These are phyloP conservation scores for Wickerhamomyces sp. DNA, from an alignment of 1,139 yeast species.

Conservation along the genomic window DNA sequence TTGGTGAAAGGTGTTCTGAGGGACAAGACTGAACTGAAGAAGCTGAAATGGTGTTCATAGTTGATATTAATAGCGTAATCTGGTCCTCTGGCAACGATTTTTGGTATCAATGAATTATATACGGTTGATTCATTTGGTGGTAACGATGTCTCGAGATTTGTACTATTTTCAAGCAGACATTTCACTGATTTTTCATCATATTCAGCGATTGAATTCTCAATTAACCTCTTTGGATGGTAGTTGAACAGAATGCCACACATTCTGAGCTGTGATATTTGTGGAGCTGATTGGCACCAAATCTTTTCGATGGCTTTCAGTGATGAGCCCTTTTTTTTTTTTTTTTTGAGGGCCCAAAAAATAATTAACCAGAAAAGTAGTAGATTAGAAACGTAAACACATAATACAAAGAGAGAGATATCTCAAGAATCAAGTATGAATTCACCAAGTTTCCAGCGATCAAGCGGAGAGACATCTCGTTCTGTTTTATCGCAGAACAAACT, in stretches of 20 bases:
- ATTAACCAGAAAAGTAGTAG: too few species aligned
- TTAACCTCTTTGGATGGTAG: slow-evolving; percentile 8
- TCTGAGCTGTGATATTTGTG: neutral
- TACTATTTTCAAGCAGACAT: slow-evolving; percentile 1
- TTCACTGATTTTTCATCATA: slow-evolving; percentile 20
- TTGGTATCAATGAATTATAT: slow-evolving; percentile 34
- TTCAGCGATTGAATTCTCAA: slow-evolving; percentile 12
- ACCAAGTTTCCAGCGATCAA: neutral
- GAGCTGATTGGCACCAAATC: neutral
- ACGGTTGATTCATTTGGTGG: neutral
- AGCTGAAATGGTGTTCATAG: slow-evolving; percentile 24
- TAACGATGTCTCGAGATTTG: neutral
- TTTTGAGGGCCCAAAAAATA: too few species aligned
- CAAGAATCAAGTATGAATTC: neutral
- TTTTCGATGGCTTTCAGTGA: too few species aligned
- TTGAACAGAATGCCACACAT: slow-evolving; percentile 44
- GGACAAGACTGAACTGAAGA: slow-evolving; percentile 70
- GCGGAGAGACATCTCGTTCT: neutral
- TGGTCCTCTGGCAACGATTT: slow-evolving; percentile 51
- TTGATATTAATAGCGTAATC: slow-evolving; percentile 33
- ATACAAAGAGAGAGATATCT: too few species aligned
- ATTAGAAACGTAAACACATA: too few species aligned
- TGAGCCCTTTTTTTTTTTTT: too few species aligned
- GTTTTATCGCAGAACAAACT: slow-evolving; percentile 29
- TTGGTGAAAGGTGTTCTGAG: slow-evolving; percentile 69